Base-by-base conservation (phyloP, 352 stramenopile genomes). In the Pythium rishiriense region DNA sequence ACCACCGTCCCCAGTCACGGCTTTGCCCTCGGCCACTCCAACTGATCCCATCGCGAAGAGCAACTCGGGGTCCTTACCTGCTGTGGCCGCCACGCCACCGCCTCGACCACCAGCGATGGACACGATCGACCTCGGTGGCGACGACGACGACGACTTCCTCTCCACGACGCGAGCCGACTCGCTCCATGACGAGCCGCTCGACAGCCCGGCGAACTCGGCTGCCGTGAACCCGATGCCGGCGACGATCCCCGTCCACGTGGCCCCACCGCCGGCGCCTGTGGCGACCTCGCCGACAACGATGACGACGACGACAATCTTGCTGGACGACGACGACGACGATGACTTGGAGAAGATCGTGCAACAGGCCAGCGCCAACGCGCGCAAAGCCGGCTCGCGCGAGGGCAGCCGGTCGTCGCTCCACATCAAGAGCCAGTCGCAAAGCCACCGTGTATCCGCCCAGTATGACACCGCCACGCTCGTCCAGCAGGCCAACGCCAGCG, bases 271-370 rank as follows among this genome's bases (percentile, higher is more conserved):
- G 33, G 9, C 33, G 33, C 33, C 37, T 17, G 37, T 43, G 5
- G 60, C 29, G 3, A 57, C 35, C n/a, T n/a, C n/a, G n/a, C 14
- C 8, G 41, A 24, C 45, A 31, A 4, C 29, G 8, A 49, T n/a
- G n/a, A 24, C 15, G 5, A 63, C 29, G 3, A 57, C 35, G 31
- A 75, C 60, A 11, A 74, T 83, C 24, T 76, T 74, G n/a, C 54
- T 85, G 3, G 74, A 63, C 46, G 56, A 63, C 22, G 56, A 82
- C 28, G 70, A 85, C 47, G 76, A 87, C 37, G 77, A 85, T 35
- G 72, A 81, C 54, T 73, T 91, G 14, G 82, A 91, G 33, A 76
- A 71, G 43, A 88, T 89, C 46, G 70, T 90, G 15, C 64, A 79
- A 53, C 39, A 65, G 9, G 66, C 66, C n/a, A 58, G 55, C 22